Evolutionary conservation across 495 filamentous ascomycete species (phyloP).

Genomic region (Aspergillus avenaceus): DNA sequence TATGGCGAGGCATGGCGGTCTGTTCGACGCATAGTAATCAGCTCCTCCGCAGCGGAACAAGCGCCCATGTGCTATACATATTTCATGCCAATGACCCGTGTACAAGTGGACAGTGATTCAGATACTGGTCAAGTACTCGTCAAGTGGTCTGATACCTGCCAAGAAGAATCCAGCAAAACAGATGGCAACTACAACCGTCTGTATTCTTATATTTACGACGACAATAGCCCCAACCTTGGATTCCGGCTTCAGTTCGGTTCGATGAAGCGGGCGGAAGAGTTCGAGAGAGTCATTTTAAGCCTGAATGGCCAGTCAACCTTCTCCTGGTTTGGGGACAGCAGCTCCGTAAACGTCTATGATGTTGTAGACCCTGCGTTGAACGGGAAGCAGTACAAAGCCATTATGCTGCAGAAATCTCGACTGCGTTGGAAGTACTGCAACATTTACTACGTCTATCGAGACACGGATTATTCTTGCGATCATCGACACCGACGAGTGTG

Average conservation of each 20-base stretch:
- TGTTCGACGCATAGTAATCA: conserved; percentile 37
- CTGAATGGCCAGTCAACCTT: conserved; percentile 22
- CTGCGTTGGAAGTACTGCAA: conserved; percentile 28
- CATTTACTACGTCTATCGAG: conserved; percentile 31
- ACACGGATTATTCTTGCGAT: conserved; percentile 31
- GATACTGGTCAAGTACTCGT: conserved; percentile 27
- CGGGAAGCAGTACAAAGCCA: conserved; percentile 35
- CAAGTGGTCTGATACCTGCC: conserved; percentile 41
- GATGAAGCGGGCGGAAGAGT: conserved; percentile 24
- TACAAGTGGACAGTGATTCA: conserved; percentile 29
- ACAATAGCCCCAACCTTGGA: conserved; percentile 32
- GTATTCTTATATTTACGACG: conserved; percentile 34
- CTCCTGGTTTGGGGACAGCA: conserved; percentile 22
- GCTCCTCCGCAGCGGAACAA: conserved; percentile 32
- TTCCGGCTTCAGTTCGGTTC: conserved; percentile 26
- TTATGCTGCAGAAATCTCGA: conserved; percentile 22
- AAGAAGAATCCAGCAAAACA: conserved; percentile 26
- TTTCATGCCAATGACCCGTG: conserved; percentile 35
- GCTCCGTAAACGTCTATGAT: conserved; percentile 28
- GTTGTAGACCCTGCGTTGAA: conserved; percentile 28
- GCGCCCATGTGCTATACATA: conserved; percentile 30
- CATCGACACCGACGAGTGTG: conserved; percentile 21
- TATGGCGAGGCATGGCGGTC: conserved; percentile 36
- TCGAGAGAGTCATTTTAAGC: conserved; percentile 26
- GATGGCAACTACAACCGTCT: conserved; percentile 35